Percentiles rank a stretch among this genome's conserved stretches.
Evolutionary conservation across 2,329 filamentous ascomycete species (phyloP).

Genomic region (Emmonsia crescens): DNA sequence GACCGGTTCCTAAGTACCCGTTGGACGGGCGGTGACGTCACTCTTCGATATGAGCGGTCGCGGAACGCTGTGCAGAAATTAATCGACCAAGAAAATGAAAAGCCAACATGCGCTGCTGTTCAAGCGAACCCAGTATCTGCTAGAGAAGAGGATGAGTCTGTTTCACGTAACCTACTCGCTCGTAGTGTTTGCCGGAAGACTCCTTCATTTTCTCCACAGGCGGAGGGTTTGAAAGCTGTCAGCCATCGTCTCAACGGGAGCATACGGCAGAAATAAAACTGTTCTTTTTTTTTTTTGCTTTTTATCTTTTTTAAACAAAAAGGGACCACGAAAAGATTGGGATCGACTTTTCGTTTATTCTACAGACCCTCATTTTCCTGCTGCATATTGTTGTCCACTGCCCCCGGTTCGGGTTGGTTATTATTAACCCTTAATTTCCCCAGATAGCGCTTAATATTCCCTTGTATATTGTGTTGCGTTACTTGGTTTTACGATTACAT

Average conservation of each 20-base stretch:
- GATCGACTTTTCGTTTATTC: not conserved
- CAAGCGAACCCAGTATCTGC: conserved; percentile 14
- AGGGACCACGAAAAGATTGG: not conserved
- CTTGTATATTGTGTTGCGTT: not conserved
- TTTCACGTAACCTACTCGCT: conserved; percentile 7
- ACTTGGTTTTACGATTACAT: not conserved
- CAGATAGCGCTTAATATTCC: not conserved
- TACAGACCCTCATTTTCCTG: not conserved
- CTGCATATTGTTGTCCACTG: not conserved
- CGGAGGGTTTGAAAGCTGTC: conserved; percentile 26
- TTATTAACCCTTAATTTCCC: not conserved
- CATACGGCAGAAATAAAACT: conserved; percentile 27
- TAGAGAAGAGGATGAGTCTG: conserved; percentile 14
- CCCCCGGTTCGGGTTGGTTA: not conserved
- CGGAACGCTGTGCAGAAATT: conserved; percentile 47
- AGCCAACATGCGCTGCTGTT: conserved; percentile 17
- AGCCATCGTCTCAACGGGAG: conserved; percentile 31
- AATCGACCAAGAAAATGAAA: conserved; percentile 39
- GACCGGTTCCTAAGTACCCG: conserved; percentile 71
- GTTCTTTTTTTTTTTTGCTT: not conserved
- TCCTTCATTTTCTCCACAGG: conserved; percentile 18
- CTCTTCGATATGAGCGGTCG: conserved; percentile 47
- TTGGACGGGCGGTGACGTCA: conserved; percentile 61
- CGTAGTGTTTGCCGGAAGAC: conserved; percentile 28
- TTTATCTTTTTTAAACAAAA: not conserved